A percentile compares a stretch with the other conserved stretches of the same genome.
Evolutionary conservation across 768 basidiomycete genomes (phyloP).

Genomic region (Sarcodon sp.): DNA sequence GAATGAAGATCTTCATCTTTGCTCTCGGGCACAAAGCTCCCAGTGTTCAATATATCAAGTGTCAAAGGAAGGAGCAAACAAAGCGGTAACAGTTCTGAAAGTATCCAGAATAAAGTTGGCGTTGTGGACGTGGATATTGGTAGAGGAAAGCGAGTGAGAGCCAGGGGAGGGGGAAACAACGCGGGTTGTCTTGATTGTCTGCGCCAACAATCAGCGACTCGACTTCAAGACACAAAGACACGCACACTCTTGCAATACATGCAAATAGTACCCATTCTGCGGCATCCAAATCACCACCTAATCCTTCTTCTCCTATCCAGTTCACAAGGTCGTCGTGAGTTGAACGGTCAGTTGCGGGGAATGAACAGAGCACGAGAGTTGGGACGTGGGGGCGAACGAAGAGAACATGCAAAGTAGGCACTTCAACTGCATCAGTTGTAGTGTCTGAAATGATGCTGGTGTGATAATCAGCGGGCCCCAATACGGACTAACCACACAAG

Average conservation of each 20-base stretch:
- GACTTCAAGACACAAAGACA: background rate
- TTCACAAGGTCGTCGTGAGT: constrained; percentile 42
- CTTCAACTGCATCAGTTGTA: constrained; percentile 18
- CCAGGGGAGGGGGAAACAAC: constrained; percentile 54
- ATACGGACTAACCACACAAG: background rate
- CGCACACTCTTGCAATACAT: constrained; percentile 52
- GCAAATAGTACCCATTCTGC: constrained; percentile 68
- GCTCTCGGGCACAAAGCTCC: constrained; percentile 47
- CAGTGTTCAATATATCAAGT: constrained; percentile 45
- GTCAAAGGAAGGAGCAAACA: constrained; percentile 46
- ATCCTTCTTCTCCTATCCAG: constrained; percentile 63
- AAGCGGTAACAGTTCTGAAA: constrained; percentile 48
- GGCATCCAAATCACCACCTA: constrained; percentile 54
- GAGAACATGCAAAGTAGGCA: constrained; percentile 61
- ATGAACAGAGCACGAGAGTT: constrained; percentile 26
- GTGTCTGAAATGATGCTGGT: constrained; percentile 22
- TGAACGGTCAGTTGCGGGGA: constrained; percentile 17
- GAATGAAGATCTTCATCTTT: constrained; percentile 64
- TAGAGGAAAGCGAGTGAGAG: constrained; percentile 48
- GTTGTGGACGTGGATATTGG: constrained; percentile 15
- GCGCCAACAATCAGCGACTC: constrained; percentile 1
- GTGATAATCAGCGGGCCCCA: background rate
- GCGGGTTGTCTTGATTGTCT: constrained; percentile 60
- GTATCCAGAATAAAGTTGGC: constrained; percentile 40
- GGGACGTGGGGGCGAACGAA: constrained; percentile 30